Evolutionary conservation across 176 grass and related monocot genomes (phyloP).

Genomic region (Carex kokanica): DNA sequence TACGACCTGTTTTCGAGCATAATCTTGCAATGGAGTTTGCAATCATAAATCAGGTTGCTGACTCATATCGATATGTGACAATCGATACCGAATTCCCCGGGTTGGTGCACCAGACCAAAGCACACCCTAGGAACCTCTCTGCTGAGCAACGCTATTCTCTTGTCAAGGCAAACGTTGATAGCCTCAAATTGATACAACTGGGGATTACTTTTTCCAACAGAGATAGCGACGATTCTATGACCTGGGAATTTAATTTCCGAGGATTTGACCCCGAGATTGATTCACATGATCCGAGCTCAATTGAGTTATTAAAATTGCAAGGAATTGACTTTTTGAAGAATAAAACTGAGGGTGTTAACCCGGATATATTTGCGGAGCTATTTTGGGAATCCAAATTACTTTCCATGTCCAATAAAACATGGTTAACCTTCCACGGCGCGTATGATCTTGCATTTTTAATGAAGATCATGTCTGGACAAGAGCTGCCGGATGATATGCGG

Average conservation of each 20-base stretch:
- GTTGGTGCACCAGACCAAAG: neutral
- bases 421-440: neutral
- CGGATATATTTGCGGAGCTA: neutral
- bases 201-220: neutral
- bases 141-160: neutral
- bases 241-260: neutral
- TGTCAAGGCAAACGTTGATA: neutral
- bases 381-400: neutral
- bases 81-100: neutral
- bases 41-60: too few relatives aligned
- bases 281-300: neutral
- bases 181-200: neutral
- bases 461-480: neutral
- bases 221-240: neutral
- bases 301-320: neutral
- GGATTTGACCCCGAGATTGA: neutral
- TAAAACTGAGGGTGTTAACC: neutral
- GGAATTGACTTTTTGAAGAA: neutral
- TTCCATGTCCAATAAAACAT: neutral
- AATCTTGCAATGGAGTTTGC: too few relatives aligned
- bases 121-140: neutral
- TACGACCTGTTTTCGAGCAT: too few relatives aligned
- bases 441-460: constrained; percentile 4
- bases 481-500: neutral
- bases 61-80: neutral